Evolutionary conservation across 495 filamentous ascomycete genomes (phyloP).

Genomic region (Xylaria intraflava): DNA sequence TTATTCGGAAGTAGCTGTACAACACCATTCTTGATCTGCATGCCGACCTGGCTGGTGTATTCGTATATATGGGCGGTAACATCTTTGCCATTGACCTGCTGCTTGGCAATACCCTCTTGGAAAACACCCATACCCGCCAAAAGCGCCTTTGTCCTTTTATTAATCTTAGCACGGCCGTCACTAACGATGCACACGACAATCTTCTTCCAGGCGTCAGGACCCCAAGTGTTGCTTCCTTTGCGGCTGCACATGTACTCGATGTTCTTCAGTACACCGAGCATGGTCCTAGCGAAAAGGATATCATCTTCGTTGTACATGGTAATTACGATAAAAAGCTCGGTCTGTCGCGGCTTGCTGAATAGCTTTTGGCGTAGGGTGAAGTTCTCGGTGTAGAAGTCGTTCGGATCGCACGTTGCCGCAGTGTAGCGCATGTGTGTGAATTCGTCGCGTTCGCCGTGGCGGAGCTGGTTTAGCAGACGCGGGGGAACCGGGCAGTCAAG

Average conservation of each 20-base stretch:
- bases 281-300: constrained; percentile 88
- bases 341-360: constrained; percentile 87
- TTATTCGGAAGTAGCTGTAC: constrained; percentile 72
- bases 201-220: constrained; percentile 98
- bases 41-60: constrained; percentile 89
- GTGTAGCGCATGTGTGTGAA: constrained; percentile 99
- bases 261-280: constrained; percentile 98
- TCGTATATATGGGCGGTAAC: constrained; percentile 99
- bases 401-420: constrained; percentile 91
- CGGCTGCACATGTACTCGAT: constrained; percentile 94
- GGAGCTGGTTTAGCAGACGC: constrained; percentile 74
- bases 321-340: constrained; percentile 94
- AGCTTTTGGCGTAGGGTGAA: constrained; percentile 93
- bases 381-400: constrained; percentile 75
- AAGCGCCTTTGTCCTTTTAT: constrained; percentile 81
- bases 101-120: constrained; percentile 97
- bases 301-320: constrained; percentile 99
- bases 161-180: constrained; percentile 97
- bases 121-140: constrained; percentile 92
- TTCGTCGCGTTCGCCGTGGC: constrained; percentile 88
- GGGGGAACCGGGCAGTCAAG: constrained; percentile 95
- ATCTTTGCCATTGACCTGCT: constrained; percentile 93
- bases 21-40: constrained; percentile 82
- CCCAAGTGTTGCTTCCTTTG: constrained; percentile 92
- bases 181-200: constrained; percentile 98